Evolutionary conservation across 192 early-diverging fungal genomes (phyloP).

Genomic region (Coemansia sp.): DNA sequence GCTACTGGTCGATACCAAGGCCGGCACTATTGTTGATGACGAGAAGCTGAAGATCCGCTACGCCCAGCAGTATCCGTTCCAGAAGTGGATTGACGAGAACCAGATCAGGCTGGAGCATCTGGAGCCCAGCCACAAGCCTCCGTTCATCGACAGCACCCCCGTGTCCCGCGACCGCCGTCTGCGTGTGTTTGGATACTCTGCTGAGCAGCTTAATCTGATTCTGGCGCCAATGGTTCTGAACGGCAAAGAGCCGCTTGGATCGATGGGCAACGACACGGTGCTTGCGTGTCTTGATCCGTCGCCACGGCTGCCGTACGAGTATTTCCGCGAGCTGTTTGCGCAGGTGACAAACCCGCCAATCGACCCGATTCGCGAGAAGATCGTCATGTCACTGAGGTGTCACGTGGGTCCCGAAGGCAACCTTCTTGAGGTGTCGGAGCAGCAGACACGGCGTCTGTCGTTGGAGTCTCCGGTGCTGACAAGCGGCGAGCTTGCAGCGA

Average conservation of each 20-base stretch:
- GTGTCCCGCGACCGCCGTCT: slow-evolving; percentile 80
- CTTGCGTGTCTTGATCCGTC: slow-evolving; percentile 88
- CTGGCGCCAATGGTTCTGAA: slow-evolving; percentile 86
- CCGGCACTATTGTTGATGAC: slow-evolving; percentile 91
- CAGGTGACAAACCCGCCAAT: slow-evolving; percentile 99
- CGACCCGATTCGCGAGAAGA: slow-evolving; percentile 97
- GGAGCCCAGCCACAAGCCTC: slow-evolving; percentile 28
- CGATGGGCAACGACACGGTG: slow-evolving; percentile 97
- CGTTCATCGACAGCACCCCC: slow-evolving; percentile 61
- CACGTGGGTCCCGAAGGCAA: slow-evolving; percentile 95
- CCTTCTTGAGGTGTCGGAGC: slow-evolving; percentile 79
- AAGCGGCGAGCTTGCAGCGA: slow-evolving; percentile 75
- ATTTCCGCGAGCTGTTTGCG: slow-evolving; percentile 97
- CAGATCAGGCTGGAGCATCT: slow-evolving; percentile 74
- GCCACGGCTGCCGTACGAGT: slow-evolving; percentile 92
- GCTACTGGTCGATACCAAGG: slow-evolving; percentile 93
- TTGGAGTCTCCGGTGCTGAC: slow-evolving; percentile 89
- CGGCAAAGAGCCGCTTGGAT: slow-evolving; percentile 96
- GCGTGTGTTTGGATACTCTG: slow-evolving; percentile 84
- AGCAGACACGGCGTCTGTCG: slow-evolving; percentile 76
- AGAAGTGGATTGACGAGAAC: slow-evolving; percentile 82
- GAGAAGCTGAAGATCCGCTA: slow-evolving; percentile 81
- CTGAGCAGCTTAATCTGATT: slow-evolving; percentile 90
- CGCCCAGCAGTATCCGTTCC: slow-evolving; percentile 71
- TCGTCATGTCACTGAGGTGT: slow-evolving; percentile 97